Conservation (phyloP, 2,329 filamentous ascomycete species). For the Claviceps sp. region DNA sequence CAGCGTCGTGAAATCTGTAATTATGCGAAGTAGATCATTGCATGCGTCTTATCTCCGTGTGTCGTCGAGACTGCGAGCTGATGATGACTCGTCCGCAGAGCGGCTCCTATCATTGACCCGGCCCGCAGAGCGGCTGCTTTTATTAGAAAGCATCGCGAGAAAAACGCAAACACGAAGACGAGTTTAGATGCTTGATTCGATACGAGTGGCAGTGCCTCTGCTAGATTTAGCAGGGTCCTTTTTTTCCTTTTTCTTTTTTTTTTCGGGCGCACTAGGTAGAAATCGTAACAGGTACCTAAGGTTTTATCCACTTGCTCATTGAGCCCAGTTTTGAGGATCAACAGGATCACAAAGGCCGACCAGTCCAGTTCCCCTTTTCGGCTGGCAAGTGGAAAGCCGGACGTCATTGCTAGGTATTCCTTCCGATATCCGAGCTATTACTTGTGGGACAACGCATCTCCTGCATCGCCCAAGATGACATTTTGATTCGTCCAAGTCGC, state of each 20-base stretch:
- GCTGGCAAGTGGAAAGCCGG: background rate
- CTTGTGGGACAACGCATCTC: background rate
- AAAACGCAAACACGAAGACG: background rate
- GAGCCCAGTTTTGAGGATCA: background rate
- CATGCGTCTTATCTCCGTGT: no score
- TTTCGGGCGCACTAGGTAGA: background rate
- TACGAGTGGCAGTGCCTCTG: background rate
- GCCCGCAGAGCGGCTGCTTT: background rate
- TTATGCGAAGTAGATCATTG: background rate
- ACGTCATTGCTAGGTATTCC: constrained; percentile 7
- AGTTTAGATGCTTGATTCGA: background rate
- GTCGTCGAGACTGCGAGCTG: no score
- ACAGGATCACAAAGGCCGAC: background rate
- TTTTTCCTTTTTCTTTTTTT: background rate
- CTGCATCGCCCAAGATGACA: background rate
- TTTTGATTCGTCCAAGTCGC: background rate
- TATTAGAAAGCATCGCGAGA: background rate
- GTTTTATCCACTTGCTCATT: constrained; percentile 1
- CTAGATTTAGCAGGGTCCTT: background rate
- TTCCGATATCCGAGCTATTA: background rate
- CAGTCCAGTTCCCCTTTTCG: background rate
- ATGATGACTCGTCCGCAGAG: no score
- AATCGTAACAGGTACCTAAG: no score
- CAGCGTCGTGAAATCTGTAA: background rate
- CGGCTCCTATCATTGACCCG: background rate